Base-by-base conservation (phyloP, 768 basidiomycete species). In the Rhodocollybia butyracea region DNA sequence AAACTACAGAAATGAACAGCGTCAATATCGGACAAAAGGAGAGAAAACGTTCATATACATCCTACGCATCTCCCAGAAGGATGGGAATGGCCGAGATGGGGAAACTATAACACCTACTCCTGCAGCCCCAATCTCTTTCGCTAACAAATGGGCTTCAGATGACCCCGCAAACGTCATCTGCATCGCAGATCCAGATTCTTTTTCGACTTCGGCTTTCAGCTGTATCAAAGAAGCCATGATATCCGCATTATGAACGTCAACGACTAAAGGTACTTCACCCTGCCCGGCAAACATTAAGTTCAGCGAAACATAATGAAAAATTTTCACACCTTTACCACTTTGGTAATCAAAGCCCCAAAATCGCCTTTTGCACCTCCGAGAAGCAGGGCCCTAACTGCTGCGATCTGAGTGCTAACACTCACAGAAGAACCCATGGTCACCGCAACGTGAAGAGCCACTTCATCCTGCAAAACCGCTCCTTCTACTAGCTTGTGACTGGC, bases 391-490 rank as follows among this genome's bases (percentile, higher is more conserved):
- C 88, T 74, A 36, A 91, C 71, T 13, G 78, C 73, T 3, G 79
- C 83, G 51, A 90, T 84, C 59, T 88, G 83, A 3, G 88, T 86
- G 64, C 86, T 86, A 42, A 86, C 75, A 55, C 86, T 86, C 1
- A 76, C 72, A 3, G 60, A 65, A 3, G 66, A 69, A 13, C 69
- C 72, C 62, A 77, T 73, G 0, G 69, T 64, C 46, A 94, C 65
- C 13, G 72, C 61, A 59, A 94, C 68, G 57, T 90, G 88, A 5
- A 91, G 64, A 3, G 86, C 86, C 0, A 76, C 76, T 8, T 75
- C 69, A 5, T 84, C 78, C 65, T 88, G 80, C 31, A 87, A 55
- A 31, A 90, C 69, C 29, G 87, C 86, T 19, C 79, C 79, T 3
- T 74, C 62, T 21, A 78, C 76, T 21, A 90, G 75, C 55, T 77